phyloP scores from a whole-genome alignment of 1,284 basidiomycete species.

The Apiotrichum siamense region DNA sequence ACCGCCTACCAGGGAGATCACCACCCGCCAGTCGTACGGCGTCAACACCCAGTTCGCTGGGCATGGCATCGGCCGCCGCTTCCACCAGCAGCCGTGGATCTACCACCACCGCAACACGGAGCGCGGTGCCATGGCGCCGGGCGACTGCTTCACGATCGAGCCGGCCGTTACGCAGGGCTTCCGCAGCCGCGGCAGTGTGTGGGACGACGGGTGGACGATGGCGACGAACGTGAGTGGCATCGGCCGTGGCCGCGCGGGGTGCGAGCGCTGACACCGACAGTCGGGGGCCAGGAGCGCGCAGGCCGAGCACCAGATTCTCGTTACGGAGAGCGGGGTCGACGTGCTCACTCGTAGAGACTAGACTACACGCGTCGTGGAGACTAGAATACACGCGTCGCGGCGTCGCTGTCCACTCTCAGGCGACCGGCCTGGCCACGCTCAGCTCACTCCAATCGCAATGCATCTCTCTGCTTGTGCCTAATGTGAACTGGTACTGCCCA shows the following conservation, averaged over 20 bases:
- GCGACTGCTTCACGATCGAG: conserved; percentile 87
- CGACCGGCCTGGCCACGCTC: too few species aligned
- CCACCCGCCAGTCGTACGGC: conserved; percentile 51
- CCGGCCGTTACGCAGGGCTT: conserved; percentile 70
- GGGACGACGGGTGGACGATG: conserved; percentile 82
- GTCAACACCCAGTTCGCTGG: conserved; percentile 61
- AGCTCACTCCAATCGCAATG: too few species aligned
- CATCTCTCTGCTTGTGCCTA: too few species aligned
- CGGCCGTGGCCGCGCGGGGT: too few species aligned
- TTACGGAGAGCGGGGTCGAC: conserved; percentile 65
- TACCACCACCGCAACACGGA: conserved; percentile 71
- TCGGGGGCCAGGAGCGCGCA: conserved; percentile 69
- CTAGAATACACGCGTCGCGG: too few species aligned
- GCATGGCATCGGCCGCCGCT: conserved; percentile 78
- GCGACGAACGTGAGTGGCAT: conserved; percentile 66
- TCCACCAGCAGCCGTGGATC: conserved; percentile 81
- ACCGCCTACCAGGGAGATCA: conserved; percentile 47
- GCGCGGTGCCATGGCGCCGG: conserved; percentile 67
- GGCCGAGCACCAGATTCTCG: conserved; percentile 78
- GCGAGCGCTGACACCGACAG: conserved; percentile 25
- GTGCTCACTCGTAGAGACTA: conserved; percentile 52
- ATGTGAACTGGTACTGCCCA: too few species aligned
- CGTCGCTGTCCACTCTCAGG: too few species aligned
- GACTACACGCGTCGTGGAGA: too few species aligned
- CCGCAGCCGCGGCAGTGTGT: conserved; percentile 62